Evolutionary conservation across 257 asterid species (phyloP), one percentile per base, ranked within the genome.

Genomic region (Primulina eburnea): DNA sequence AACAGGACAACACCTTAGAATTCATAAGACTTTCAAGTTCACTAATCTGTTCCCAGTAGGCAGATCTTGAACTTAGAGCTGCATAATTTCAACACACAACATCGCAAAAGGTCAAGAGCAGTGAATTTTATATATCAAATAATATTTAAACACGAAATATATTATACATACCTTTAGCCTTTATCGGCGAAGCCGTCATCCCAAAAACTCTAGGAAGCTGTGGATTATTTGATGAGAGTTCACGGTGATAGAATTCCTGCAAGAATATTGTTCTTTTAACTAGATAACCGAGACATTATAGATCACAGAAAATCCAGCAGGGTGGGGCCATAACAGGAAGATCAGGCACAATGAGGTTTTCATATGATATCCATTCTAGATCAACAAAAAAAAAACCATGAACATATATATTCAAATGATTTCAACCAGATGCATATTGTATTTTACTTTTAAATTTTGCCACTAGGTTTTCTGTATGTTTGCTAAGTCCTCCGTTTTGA

Each of bases 121-220:
- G 59, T 14, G 30, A 20, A 73, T 18, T 6, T 47, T 35, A 21
- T 8, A 62, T 38, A 3, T 53, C 28, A 58, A 55, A 34, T 37
- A 69, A 67, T 20, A 29, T 59, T 50, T 56, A 16, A 29, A 20
- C 7, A 66, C 38, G 59, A 33, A 57, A 70, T 52, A 16, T 7
- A 67, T 43, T 64, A 55, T 40, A 29, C 59, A 10, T 62, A 87
- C 98, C 92, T 87, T 92, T 92, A 26, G 96, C 82, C 81, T 92
- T 92, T 74, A 92, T 88, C 38, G 96, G 98, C 58, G 95, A 90
- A 67, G 98, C 98, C 59, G 97, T 92, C 97, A 90, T 92, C 74
- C 98, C 97, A 66, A 92, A 88, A 57, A 92, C 69, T 85, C 92
- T 82, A 73, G 98, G 98, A 79, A 87, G 92, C 63, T 62, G 68